Base-by-base conservation (phyloP, 208 protist species). In the Wallacemonas sp. region DNA sequence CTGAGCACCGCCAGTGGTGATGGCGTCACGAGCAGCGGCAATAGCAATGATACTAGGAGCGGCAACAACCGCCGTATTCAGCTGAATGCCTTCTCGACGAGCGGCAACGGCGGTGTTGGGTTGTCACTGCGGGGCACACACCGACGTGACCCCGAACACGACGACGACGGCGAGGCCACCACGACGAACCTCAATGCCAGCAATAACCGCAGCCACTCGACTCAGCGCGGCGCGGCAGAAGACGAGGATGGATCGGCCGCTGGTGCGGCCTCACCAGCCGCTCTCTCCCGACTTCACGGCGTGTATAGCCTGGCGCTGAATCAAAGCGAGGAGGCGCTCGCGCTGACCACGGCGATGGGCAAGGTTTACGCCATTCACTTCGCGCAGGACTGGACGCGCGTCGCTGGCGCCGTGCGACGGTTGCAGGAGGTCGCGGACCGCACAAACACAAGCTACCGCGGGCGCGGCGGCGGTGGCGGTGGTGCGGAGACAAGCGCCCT, bases 291-390 rank as follows among this genome's bases (percentile, higher is more conserved):
- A 21, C 63, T 64, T 41, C 73, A 76, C 72, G 79, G 71, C 37
- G 75, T 94, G 13, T 61, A 76, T 4, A 68, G 66, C 53, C 30
- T 94, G 42, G 79, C 84, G 24, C 73, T 94, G 42, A 79, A 94
- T 64, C 72, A 89, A 52, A 57, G 71, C 10, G 88, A 91, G 64
- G 77, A 89, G 60, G 79, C 67, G 8, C 71, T 94, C 42, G 88
- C 76, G 26, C 67, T 91, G 21, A 71, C 81, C 12, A 94, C 85
- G 12, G 38, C 70, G 33, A 36, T 68, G 3, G 88, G 88, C 22
- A 79, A 79, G 62, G 80, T 95, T 19, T 87, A 89, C 55, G 81
- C 72, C 33, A 59, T 87, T 32, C 66, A 77, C 61, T 89, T 89
- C 62, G 57, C 68, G 36, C 61, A 81, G 29, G 45, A 79, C 50